Base-by-base conservation (phyloP, 345 rosid genomes). In the Bruguiera gymnorhiza region DNA sequence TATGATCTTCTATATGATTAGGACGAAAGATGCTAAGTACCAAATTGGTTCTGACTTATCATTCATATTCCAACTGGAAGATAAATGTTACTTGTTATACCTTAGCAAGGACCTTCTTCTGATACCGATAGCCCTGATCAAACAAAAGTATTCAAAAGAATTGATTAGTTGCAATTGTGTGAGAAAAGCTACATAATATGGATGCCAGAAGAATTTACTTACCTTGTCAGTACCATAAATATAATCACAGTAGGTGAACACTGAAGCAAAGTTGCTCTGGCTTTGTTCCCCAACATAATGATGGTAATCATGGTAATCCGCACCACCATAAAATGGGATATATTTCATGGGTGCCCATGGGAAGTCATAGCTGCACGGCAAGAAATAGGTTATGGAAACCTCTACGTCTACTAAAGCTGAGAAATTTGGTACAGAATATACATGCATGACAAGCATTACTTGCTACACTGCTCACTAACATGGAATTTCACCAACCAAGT, bases 251-350 rank as follows among this genome's bases (percentile, higher is more conserved):
- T 95, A 95, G 51, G 99, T 92, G 80, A 95, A 95, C 31, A 95
- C 91, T 15, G 99, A 95, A 62, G 99, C 97, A 66, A 95, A 95
- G 81, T 95, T 95, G 81, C 99, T 92, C 59, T 92, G 99, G 88
- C 98, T 92, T 79, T 96, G 96, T 76, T 87, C 97, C 76, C 99
- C 99, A 71, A 95, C 98, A 70, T 92, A 95, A 75, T 95, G 99
- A 78, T 95, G 98, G 72, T 95, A 95, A 79, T 95, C 99, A 67
- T 95, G 99, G 81, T 95, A 84, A 68, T 95, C 96, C 21, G 99
- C 97, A 3, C 99, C 99, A 48, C 98, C 97, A 64, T 95, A 95
- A 77, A 95, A 95, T 50, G 99, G 99, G 30, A 95, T 90, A 68
- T 86, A 90, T 73, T 84, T 95, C 58, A 96, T 85, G 50, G 90